Evolutionary conservation across 1,139 yeast genomes (phyloP).

Genomic region (Fermentozyma sake): DNA sequence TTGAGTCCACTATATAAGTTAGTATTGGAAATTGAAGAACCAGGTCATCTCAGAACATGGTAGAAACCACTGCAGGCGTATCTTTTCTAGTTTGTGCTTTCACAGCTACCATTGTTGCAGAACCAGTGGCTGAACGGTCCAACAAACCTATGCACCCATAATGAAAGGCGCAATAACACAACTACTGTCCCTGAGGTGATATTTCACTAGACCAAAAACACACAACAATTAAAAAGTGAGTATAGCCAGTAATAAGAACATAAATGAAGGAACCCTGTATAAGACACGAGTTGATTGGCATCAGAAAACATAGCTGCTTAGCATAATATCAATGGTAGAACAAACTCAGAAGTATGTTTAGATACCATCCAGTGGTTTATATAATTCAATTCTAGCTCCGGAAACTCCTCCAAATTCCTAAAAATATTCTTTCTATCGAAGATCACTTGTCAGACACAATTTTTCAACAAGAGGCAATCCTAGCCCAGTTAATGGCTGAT

Average conservation of each 20-base stretch:
- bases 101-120: constrained; percentile 50
- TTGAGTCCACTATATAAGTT: no score
- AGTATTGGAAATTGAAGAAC: constrained; percentile 56
- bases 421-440: no score
- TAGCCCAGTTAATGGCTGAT: constrained; percentile 44
- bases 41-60: constrained; percentile 49
- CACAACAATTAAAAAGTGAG: constrained; percentile 35
- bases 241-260: constrained; percentile 39
- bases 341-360: no score
- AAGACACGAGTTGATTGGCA: constrained; percentile 41
- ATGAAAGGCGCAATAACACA: constrained; percentile 32
- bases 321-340: constrained; percentile 39
- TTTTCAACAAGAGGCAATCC: constrained; percentile 44
- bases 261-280: constrained; percentile 39
- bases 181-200: constrained; percentile 26
- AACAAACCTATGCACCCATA: constrained; percentile 49
- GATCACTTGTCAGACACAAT: constrained; percentile 39
- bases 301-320: constrained; percentile 37
- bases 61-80: constrained; percentile 53
- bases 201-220: constrained; percentile 34
- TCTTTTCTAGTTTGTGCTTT: constrained; percentile 48
- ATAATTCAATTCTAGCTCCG: no score
- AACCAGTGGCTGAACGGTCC: constrained; percentile 55
- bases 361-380: no score
- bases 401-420: no score